Base-by-base conservation (phyloP, 169 alveolate species). In the Cryptosporidium sp. region DNA sequence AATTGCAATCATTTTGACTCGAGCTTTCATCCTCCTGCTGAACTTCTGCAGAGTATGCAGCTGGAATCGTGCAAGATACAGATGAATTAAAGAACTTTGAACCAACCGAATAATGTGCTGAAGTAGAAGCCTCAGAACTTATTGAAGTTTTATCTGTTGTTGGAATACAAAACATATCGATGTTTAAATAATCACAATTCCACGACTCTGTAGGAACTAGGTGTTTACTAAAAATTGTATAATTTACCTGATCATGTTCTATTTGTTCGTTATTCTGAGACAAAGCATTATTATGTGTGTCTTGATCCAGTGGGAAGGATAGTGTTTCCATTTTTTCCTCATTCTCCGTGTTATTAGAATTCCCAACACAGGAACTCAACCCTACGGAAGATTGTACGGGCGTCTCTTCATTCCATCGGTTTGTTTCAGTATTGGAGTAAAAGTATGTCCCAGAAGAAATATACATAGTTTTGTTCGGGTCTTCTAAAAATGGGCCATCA, bases 401-500 rank as follows among this genome's bases (percentile, higher is more conserved):
- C 14, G 75, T 29, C 26, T 80, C 89, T 65, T 80, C 89, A 62
- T 10, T 80, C 89, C 89, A 80, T 18, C 89, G 68, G 35, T 35
- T 50, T 1, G 70, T 18, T 33, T 74, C 73, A 18, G 89, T 26
- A 21, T 65, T 65, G 10, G 89, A n/a, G 31, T 62, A 62, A 59
- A 43, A 80, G 75, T 41, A 80, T 39, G 68, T 16, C 2, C 84
- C 68, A 8, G 67, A 35, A 31, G 89, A 80, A 37, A 41, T 59
- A 41, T 52, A 62, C 74, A 80, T 80, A 23, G 89, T 80, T 41
- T 80, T 80, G 68, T 62, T 80, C 21, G 89, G 89, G 31, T 80
- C 89, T 80, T 80, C 89, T 14, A 80, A 41, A 39, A 80, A 80
- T 29, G 89, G 89, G 6, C 89, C 89, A 62, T 80, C 89, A 45